Conservation (phyloP, 2,329 filamentous ascomycete genomes). For the Raffaelea ambrosiae region DNA sequence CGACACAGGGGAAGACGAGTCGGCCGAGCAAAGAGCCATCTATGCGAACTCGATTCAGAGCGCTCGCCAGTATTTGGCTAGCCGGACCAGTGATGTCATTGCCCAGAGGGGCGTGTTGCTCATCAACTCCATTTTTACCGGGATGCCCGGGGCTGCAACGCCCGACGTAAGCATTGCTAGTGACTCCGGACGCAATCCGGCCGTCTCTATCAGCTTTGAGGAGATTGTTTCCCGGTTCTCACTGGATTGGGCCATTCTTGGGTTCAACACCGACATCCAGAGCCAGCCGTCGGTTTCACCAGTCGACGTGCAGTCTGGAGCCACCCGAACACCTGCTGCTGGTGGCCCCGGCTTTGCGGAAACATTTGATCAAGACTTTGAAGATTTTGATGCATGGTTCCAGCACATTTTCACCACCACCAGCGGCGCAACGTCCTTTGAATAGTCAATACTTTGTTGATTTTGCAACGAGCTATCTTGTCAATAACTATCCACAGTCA, state of each 20-base stretch:
- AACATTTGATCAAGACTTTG: not conserved
- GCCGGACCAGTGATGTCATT: constrained; percentile 12
- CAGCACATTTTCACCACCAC: constrained; percentile 10
- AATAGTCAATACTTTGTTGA: not conserved
- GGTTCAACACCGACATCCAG: constrained; percentile 7
- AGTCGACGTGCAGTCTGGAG: not conserved
- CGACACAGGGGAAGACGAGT: not conserved
- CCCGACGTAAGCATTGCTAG: not conserved
- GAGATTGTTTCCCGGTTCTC: constrained; percentile 12
- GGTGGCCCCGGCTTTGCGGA: not conserved
- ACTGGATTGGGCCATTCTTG: constrained; percentile 11
- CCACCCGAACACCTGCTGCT: not conserved
- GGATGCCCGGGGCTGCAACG: not conserved
- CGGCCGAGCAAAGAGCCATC: constrained; percentile 3
- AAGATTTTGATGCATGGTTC: constrained; percentile 16
- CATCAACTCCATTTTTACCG: constrained; percentile 13
- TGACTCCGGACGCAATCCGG: not conserved
- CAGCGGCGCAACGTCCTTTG: constrained; percentile 4
- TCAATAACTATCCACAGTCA: too few relatives aligned
- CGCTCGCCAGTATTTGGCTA: constrained; percentile 11
- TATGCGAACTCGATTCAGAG: constrained; percentile 9
- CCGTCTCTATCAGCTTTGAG: constrained; percentile 7
- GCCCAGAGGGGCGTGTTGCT: constrained; percentile 15
- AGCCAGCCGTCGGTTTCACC: not conserved
- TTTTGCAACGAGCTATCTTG: too few relatives aligned